A percentile compares a stretch with the other conserved stretches of the same genome.
These are phyloP conservation scores for Ramaria sp. DNA, from an alignment of 768 basidiomycete species.

Conservation along the genomic window DNA sequence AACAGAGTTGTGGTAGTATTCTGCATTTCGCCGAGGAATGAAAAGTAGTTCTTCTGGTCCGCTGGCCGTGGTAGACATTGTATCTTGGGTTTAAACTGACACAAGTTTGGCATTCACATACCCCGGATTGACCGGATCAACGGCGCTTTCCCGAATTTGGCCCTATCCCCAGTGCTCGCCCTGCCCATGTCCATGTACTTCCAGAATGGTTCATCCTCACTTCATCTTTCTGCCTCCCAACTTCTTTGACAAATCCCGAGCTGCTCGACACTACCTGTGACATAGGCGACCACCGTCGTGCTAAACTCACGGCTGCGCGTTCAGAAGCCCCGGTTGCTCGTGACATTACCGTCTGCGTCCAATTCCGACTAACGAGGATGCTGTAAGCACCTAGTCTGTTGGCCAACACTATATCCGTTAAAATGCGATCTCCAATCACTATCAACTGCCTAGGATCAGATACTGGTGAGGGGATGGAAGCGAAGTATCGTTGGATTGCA, in stretches of 20 bases:
- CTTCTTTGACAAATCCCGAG: not conserved
- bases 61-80: too few species aligned
- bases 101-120: not conserved
- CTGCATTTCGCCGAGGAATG: too few species aligned
- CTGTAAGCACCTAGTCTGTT: conserved; percentile 46
- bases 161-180: conserved; percentile 4
- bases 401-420: conserved; percentile 85
- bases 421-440: conserved; percentile 84
- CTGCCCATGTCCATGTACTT: conserved; percentile 7
- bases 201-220: conserved; percentile 1
- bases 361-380: conserved; percentile 7
- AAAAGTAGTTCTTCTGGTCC: too few species aligned
- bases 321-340: not conserved
- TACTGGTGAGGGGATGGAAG: conserved; percentile 43
- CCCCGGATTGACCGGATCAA: not conserved
- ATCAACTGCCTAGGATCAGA: conserved; percentile 52
- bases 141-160: conserved; percentile 1
- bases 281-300: not conserved
- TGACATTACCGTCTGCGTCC: not conserved
- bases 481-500: conserved; percentile 68
- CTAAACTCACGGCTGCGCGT: not conserved
- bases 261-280: not conserved
- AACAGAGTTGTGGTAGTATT: too few species aligned
- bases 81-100: too few species aligned
- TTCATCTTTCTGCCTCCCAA: not conserved